A percentile compares a stretch with the other conserved stretches of the same genome.
Conservation (phyloP, 23 red algal genomes). For the Agarophyton chilense region DNA sequence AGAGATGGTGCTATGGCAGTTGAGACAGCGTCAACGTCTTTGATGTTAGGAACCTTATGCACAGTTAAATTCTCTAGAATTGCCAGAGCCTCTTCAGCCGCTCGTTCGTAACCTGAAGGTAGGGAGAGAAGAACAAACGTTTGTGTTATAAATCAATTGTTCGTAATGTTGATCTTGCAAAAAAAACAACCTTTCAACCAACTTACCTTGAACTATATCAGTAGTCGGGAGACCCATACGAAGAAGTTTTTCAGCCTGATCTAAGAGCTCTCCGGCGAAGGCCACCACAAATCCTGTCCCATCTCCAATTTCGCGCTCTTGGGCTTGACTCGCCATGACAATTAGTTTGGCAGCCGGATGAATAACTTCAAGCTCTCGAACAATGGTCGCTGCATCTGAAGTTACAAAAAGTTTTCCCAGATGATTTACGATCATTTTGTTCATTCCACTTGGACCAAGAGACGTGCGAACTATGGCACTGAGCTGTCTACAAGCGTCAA, state of each 20-base stretch:
- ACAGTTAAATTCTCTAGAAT: constrained; percentile 67
- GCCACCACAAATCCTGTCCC: constrained; percentile 92
- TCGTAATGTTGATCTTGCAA: no score
- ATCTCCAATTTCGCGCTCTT: constrained; percentile 95
- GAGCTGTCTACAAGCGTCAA: constrained; percentile 96
- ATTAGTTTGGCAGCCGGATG: constrained; percentile 97
- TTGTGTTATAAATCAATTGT: neutral
- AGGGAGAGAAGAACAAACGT: neutral
- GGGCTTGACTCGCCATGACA: constrained; percentile 91
- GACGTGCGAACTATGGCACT: constrained; percentile 84
- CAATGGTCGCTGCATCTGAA: constrained; percentile 97
- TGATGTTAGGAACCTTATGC: constrained; percentile 67
- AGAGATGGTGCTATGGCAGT: constrained; percentile 70
- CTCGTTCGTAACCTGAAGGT: constrained; percentile 77
- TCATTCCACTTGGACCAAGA: constrained; percentile 91
- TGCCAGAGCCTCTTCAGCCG: constrained; percentile 60
- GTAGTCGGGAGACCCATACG: constrained; percentile 88
- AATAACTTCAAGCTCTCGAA: constrained; percentile 97
- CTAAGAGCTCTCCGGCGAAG: constrained; percentile 88
- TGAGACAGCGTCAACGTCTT: constrained; percentile 49
- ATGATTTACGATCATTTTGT: constrained; percentile 95
- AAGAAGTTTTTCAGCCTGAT: constrained; percentile 86
- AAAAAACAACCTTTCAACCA: no score
- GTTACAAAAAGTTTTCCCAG: constrained; percentile 96
- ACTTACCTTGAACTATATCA: constrained; percentile 91